A percentile compares a stretch with the other conserved stretches of the same genome.
These are phyloP conservation scores for Fusarium humuli DNA, from an alignment of 2,329 filamentous ascomycete species.

Conservation along the genomic window DNA sequence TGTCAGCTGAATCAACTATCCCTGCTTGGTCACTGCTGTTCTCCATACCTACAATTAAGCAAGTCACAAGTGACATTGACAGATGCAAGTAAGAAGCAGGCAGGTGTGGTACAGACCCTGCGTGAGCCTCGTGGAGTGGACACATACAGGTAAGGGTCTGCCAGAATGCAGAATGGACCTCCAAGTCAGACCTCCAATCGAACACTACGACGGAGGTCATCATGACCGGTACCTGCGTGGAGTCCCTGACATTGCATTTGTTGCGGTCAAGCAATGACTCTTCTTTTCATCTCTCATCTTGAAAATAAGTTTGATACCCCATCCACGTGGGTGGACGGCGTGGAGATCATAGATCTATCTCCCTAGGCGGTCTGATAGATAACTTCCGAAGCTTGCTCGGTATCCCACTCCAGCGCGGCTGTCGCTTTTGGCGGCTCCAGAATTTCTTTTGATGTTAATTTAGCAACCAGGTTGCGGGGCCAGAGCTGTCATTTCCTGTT, in stretches of 20 bases:
- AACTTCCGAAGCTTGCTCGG: slow-evolving; percentile 27
- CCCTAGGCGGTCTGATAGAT: slow-evolving; percentile 16
- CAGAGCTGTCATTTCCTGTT: slow-evolving; percentile 11
- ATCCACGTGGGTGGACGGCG: slow-evolving; percentile 13
- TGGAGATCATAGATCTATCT: slow-evolving; percentile 16
- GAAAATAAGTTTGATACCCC: background rate
- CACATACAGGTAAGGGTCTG: slow-evolving; percentile 25
- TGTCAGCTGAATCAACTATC: slow-evolving; percentile 34
- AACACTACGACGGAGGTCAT: slow-evolving; percentile 9
- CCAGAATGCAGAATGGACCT: slow-evolving; percentile 23
- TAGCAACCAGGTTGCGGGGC: slow-evolving; percentile 18
- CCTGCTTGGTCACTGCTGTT: slow-evolving; percentile 29
- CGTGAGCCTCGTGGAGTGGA: slow-evolving; percentile 44
- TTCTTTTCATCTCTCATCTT: slow-evolving; percentile 5
- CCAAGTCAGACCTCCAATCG: slow-evolving; percentile 28
- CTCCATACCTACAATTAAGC: slow-evolving; percentile 28
- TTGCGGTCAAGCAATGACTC: slow-evolving; percentile 15
- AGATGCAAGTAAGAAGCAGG: slow-evolving; percentile 34
- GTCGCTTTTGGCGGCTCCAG: slow-evolving; percentile 45
- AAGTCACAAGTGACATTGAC: slow-evolving; percentile 37
- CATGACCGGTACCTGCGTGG: slow-evolving; percentile 44
- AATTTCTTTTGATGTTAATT: slow-evolving; percentile 11
- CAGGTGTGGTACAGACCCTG: slow-evolving; percentile 40
- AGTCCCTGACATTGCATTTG: slow-evolving; percentile 41
- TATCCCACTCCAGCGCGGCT: slow-evolving; percentile 26